Conservation (phyloP, 257 asterid genomes). For the Gardenia jasminoides region DNA sequence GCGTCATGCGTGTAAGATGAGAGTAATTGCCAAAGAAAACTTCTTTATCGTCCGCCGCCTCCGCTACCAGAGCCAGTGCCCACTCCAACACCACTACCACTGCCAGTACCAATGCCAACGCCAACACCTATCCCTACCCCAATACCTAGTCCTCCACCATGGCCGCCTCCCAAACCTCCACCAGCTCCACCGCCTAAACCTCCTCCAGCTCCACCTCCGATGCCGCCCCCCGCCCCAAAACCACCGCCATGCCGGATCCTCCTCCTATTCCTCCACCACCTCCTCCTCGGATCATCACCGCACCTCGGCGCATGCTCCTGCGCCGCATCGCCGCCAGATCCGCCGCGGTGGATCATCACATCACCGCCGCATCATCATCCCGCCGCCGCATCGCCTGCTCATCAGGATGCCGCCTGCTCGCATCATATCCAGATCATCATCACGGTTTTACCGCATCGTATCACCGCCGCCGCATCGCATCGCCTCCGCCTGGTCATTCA, state of each 20-base stretch:
- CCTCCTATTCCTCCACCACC: background rate
- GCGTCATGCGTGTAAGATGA: too few relatives aligned
- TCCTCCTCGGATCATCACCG: background rate
- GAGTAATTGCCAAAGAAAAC: too few relatives aligned
- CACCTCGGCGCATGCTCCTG: background rate
- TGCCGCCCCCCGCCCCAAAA: background rate
- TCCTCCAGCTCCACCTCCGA: background rate
- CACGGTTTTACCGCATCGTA: too few relatives aligned
- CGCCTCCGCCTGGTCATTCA: too few relatives aligned
- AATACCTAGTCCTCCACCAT: background rate
- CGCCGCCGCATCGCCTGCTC: too few relatives aligned
- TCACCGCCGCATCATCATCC: too few relatives aligned
- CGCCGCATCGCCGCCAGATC: too few relatives aligned
- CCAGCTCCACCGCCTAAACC: background rate
- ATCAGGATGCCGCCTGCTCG: too few relatives aligned
- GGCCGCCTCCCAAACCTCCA: background rate
- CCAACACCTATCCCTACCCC: background rate
- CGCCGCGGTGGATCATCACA: too few relatives aligned
- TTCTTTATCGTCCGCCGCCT: slow-evolving; percentile 3
- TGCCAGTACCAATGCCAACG: background rate
- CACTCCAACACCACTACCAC: background rate
- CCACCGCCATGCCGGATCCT: background rate
- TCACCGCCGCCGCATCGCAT: too few relatives aligned
- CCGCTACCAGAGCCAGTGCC: background rate
- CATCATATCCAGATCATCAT: too few relatives aligned